phyloP scores from a whole-genome alignment of 805 yeast species.

The Cyberlindnera nakhonratchasimensis region DNA sequence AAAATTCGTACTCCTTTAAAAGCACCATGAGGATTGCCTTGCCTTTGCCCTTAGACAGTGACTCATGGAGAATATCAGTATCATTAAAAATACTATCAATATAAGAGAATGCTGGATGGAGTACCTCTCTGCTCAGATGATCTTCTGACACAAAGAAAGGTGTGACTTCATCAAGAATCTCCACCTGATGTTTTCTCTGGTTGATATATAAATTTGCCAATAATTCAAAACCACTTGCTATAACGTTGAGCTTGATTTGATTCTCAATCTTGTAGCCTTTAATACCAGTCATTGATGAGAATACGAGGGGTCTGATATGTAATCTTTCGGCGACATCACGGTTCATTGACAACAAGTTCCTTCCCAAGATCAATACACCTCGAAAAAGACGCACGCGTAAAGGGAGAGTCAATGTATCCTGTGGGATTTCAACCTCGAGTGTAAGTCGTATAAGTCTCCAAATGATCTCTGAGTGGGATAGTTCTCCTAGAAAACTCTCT shows the following conservation, averaged over 20 bases:
- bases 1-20: slow-evolving; percentile 18
- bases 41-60: slow-evolving; percentile 23
- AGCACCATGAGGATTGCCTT: slow-evolving; percentile 14
- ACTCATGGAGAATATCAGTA: slow-evolving; percentile 17
- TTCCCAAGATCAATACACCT: slow-evolving; percentile 45
- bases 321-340: slow-evolving; percentile 29
- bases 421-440: slow-evolving; percentile 6
- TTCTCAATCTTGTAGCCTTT: neutral
- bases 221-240: slow-evolving; percentile 15
- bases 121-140: slow-evolving; percentile 6
- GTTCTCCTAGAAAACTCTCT: slow-evolving; percentile 24
- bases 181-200: slow-evolving; percentile 6
- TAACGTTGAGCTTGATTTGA: neutral
- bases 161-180: slow-evolving; percentile 12
- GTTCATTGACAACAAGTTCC: slow-evolving; percentile 42
- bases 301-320: slow-evolving; percentile 4
- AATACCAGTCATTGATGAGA: neutral
- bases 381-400: slow-evolving; percentile 36
- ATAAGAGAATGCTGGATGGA: slow-evolving; percentile 14
- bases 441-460: slow-evolving; percentile 28
- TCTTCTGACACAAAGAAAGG: slow-evolving; percentile 2
- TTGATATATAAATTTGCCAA: slow-evolving; percentile 18
- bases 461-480: slow-evolving; percentile 25
- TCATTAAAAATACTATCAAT: slow-evolving; percentile 15
- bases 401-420: slow-evolving; percentile 6